Percentiles rank a stretch among this genome's conserved stretches.
Evolutionary conservation across 441 rosid genomes (phyloP).

Genomic region (Raphanus hybrid): DNA sequence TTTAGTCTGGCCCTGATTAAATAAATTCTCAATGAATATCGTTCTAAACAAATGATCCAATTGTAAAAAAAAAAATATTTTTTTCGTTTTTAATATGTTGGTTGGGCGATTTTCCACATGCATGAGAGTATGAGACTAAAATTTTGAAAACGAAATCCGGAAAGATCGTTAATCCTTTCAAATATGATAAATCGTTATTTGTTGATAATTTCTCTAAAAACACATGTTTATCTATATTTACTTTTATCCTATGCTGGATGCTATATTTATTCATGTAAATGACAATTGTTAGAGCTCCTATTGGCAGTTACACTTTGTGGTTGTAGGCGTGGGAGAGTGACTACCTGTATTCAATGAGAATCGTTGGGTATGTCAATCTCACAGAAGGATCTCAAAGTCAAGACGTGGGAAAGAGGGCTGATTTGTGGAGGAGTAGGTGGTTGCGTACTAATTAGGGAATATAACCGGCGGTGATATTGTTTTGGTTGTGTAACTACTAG

Average conservation of each 20-base stretch:
- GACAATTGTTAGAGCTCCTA: not conserved
- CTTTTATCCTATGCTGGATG: not conserved
- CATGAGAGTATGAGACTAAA: too few species aligned
- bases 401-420: not conserved
- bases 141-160: too few species aligned
- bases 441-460: too few species aligned
- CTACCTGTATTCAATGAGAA: not conserved
- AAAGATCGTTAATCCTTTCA: too few species aligned
- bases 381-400: not conserved
- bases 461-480: not conserved
- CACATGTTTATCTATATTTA: not conserved
- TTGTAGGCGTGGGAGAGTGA: not conserved
- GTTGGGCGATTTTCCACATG: too few species aligned
- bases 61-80: too few species aligned
- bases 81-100: too few species aligned
- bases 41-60: not conserved
- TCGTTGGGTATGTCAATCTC: not conserved
- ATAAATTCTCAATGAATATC: not conserved
- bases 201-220: not conserved
- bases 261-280: not conserved
- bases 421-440: not conserved
- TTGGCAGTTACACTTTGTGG: not conserved
- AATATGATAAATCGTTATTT: not conserved
- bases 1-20: too few species aligned
- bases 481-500: not conserved